Percentiles rank a stretch among this genome's conserved stretches.
phyloP scores from a whole-genome alignment of 345 rosid species.

The Jatropha curcas region DNA sequence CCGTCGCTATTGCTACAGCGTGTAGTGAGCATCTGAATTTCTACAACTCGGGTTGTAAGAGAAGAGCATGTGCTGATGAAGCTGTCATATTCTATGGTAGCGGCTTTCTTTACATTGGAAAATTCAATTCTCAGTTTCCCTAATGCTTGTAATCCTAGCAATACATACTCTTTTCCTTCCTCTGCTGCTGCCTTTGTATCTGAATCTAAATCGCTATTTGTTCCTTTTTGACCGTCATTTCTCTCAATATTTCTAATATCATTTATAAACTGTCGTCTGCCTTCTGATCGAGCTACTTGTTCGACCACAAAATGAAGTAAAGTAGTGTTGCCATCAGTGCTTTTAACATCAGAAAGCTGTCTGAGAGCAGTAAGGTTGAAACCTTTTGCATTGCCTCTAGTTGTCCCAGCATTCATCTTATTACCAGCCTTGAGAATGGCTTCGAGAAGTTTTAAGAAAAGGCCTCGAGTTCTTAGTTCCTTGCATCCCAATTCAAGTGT shows the following conservation, averaged over 20 bases:
- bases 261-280: constrained; percentile 41
- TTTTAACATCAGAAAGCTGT: constrained; percentile 71
- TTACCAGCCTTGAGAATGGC: constrained; percentile 90
- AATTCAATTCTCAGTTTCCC: constrained; percentile 51
- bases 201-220: constrained; percentile 11
- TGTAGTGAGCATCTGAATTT: constrained; percentile 39
- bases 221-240: constrained; percentile 9
- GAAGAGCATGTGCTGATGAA: constrained; percentile 48
- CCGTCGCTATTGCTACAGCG: constrained; percentile 32
- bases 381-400: constrained; percentile 83
- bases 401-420: constrained; percentile 82
- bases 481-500: constrained; percentile 57
- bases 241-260: constrained; percentile 26
- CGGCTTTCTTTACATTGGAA: constrained; percentile 63
- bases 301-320: constrained; percentile 83
- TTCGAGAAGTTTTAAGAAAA: constrained; percentile 75
- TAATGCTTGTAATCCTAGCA: constrained; percentile 52
- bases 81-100: constrained; percentile 47
- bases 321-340: constrained; percentile 75
- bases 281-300: constrained; percentile 68
- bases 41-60: constrained; percentile 44
- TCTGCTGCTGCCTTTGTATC: constrained; percentile 35
- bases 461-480: constrained; percentile 67
- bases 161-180: constrained; percentile 45
- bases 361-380: constrained; percentile 64